Evolutionary conservation across 225 moss, liverwort and hornwort species (phyloP), one percentile per base, ranked within the genome.

Genomic region (Neckera pumila): DNA sequence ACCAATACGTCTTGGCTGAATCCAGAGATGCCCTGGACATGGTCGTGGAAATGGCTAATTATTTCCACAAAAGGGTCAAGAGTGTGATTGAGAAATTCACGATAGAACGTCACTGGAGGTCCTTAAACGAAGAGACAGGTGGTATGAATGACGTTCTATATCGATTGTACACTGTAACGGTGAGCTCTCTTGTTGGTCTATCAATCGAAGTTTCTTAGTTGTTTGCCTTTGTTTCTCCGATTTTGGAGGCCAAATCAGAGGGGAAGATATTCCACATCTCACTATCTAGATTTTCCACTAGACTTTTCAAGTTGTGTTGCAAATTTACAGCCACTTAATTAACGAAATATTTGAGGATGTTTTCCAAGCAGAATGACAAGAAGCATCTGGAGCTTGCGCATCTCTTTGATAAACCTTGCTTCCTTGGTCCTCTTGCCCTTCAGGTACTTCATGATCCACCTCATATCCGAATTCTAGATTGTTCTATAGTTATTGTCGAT

Each of bases 141-240:
- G 97, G 99, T 47, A 99, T 99, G 96, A 99, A 99, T 88, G 99
- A 99, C 79, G 86, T 97, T 87, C 93, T 99, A 89, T 99, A 99
- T 90, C 96, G 91, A 84, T 95, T 97, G 64, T 96, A 90, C 90
- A 91, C 88, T 92, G 87, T 95, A 73, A 99, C 99, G 94, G 97
- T 97, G 92, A 91, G 89, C 56, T 83, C 81, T 81, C 82, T 61
- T 74, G 83, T 82, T 76, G 74, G 33, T 80, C 25, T 84, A 72
- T 76, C 38, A 28, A 43, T 27, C 85, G 57, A 71, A 61, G 56
- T 23, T 45, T 60, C 17, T 36, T 23, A 45, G 36, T 54, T 73
- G 14, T 77, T 84, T 76, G 54, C 71, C 54, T 89, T 58, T n/a
- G 63, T 17, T 54, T 73, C 70, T 89, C 74, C 82, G 78, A 76